Conservation (phyloP, 345 rosid species). For the Citrus cavaleriei region DNA sequence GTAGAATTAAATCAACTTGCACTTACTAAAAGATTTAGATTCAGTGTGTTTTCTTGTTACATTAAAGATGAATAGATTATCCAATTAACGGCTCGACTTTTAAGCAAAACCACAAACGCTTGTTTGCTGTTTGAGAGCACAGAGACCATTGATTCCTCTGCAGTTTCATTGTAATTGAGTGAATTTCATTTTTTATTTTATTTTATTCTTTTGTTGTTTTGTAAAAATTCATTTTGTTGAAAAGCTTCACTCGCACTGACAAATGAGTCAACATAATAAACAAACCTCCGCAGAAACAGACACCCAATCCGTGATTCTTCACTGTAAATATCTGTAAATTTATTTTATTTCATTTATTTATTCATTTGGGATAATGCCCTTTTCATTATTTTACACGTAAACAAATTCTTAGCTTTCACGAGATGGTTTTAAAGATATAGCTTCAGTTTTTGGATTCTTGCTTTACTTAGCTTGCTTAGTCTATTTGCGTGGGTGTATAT, state of each 20-base stretch:
- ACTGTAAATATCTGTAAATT: neutral
- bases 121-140: neutral
- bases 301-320: slow-evolving; percentile 45
- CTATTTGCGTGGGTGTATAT: neutral
- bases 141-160: neutral
- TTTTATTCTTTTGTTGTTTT: neutral
- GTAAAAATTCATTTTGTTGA: neutral
- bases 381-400: neutral
- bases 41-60: neutral
- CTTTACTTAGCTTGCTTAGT: neutral
- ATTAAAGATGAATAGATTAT: neutral
- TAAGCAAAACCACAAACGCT: neutral
- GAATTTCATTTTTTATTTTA: neutral
- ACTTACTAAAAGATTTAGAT: neutral
- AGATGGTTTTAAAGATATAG: neutral
- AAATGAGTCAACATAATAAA: neutral
- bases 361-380: neutral
- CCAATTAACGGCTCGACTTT: neutral
- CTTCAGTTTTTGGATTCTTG: neutral
- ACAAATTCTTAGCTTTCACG: slow-evolving; percentile 36
- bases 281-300: slow-evolving; percentile 26
- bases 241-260: neutral
- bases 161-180: neutral
- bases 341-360: neutral
- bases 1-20: too few species aligned